phyloP scores from a whole-genome alignment of 805 yeast species.

The Saturnispora hagleri region DNA sequence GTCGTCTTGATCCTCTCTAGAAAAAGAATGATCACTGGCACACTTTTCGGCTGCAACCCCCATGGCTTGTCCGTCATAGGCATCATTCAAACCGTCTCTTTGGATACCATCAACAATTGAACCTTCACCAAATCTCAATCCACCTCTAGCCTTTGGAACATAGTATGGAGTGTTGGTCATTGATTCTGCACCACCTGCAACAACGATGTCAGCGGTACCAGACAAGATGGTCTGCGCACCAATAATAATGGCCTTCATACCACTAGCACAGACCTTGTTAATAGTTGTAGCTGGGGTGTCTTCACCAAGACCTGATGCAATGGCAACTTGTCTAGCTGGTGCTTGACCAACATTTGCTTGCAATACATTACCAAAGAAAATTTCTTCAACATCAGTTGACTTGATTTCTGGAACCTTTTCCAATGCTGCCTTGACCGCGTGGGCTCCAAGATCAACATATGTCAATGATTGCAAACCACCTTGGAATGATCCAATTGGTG shows the following conservation, averaged over 20 bases:
- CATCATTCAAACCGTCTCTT: constrained; percentile 90
- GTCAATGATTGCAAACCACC: constrained; percentile 69
- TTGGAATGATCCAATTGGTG: constrained; percentile 93
- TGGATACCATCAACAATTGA: constrained; percentile 78
- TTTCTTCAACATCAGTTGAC: constrained; percentile 75
- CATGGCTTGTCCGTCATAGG: constrained; percentile 82
- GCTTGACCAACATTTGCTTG: constrained; percentile 94
- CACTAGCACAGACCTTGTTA: constrained; percentile 97
- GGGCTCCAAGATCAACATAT: constrained; percentile 82
- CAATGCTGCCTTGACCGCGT: constrained; percentile 84
- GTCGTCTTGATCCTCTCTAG: constrained; percentile 85
- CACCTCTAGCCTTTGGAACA: constrained; percentile 73
- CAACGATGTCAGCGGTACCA: constrained; percentile 85
- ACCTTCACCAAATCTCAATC: constrained; percentile 84
- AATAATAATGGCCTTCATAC: constrained; percentile 81
- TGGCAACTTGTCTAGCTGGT: constrained; percentile 96
- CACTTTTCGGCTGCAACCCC: constrained; percentile 97
- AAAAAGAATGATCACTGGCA: constrained; percentile 66
- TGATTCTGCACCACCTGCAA: constrained; percentile 97
- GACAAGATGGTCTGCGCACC: constrained; percentile 86
- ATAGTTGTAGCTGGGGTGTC: constrained; percentile 79
- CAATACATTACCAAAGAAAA: constrained; percentile 85
- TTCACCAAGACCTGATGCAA: constrained; percentile 79
- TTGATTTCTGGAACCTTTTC: constrained; percentile 74
- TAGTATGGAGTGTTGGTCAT: constrained; percentile 96